Evolutionary conservation across 1,139 yeast genomes (phyloP).

Genomic region (Pneumocystis canis): DNA sequence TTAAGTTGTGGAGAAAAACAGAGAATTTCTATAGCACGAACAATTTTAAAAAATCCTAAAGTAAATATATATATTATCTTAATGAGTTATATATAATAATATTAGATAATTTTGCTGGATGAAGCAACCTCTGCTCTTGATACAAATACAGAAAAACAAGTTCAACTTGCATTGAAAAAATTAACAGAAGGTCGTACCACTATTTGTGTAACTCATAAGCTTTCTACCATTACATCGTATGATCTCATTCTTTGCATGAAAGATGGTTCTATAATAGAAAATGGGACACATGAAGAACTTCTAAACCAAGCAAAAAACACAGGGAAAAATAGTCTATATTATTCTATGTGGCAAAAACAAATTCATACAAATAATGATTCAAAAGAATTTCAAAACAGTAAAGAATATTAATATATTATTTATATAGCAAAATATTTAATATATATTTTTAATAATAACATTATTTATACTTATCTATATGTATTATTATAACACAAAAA

Average conservation of each 20-base stretch:
- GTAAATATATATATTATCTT: conserved; percentile 52
- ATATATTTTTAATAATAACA: neutral
- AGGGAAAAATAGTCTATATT: conserved; percentile 37
- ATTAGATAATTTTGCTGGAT: conserved; percentile 14
- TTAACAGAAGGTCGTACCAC: conserved; percentile 40
- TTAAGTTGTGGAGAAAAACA: conserved; percentile 98
- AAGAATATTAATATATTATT: neutral
- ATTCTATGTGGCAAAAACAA: conserved; percentile 80
- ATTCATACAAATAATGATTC: conserved; percentile 9
- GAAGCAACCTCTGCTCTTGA: conserved; percentile 74
- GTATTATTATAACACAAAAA: neutral
- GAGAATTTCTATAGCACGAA: conserved; percentile 81
- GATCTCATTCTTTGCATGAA: conserved; percentile 75
- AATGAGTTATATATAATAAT: conserved; percentile 39
- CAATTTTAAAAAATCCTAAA: conserved; percentile 68
- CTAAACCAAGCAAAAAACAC: neutral
- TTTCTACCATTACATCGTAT: conserved; percentile 91
- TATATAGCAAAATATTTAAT: neutral
- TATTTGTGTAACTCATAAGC: conserved; percentile 82
- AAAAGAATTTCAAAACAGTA: neutral
- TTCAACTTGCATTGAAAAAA: conserved; percentile 50
- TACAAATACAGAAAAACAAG: conserved; percentile 63
- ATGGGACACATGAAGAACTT: conserved; percentile 21
- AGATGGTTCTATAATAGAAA: conserved; percentile 45
- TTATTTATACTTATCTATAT: neutral